Percentiles rank a stretch among this genome's conserved stretches.
These are phyloP conservation scores for Pythium brassicae DNA, from an alignment of 352 stramenopile genomes.

Conservation along the genomic window DNA sequence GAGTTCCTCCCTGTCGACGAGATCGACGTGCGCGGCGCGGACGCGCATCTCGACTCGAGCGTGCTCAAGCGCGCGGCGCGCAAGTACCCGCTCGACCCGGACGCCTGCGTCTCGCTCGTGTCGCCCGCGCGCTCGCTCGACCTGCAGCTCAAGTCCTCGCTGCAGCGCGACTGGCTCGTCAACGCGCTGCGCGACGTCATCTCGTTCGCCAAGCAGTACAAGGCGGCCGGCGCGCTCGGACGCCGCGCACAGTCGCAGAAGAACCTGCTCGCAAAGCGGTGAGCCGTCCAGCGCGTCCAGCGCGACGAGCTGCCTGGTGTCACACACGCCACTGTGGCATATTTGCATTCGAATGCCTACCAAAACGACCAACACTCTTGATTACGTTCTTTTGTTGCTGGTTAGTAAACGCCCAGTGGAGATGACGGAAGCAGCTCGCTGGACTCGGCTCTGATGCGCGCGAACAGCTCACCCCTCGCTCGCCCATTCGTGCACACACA, in stretches of 20 bases:
- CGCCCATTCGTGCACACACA: background rate
- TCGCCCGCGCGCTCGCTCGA: constrained; percentile 50
- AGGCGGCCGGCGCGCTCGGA: constrained; percentile 27
- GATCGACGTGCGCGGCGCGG: constrained; percentile 36
- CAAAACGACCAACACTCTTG: too few relatives aligned
- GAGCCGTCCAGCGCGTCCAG: background rate
- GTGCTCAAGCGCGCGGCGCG: constrained; percentile 48
- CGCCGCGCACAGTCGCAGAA: constrained; percentile 9
- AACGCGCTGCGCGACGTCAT: constrained; percentile 61
- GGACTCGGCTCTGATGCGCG: background rate
- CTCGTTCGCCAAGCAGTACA: constrained; percentile 61
- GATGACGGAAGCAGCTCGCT: too few relatives aligned
- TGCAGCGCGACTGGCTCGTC: constrained; percentile 77
- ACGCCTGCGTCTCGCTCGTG: constrained; percentile 51
- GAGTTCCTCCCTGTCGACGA: constrained; percentile 55
- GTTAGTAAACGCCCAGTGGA: too few relatives aligned
- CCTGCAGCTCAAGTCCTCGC: constrained; percentile 50
- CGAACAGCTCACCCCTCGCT: too few relatives aligned
- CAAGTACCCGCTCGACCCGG: constrained; percentile 34
- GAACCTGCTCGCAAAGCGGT: background rate
- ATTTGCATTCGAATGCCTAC: too few relatives aligned
- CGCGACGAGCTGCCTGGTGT: too few relatives aligned
- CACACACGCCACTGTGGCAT: too few relatives aligned
- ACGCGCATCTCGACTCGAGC: constrained; percentile 18
- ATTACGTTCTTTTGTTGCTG: too few relatives aligned